These are phyloP conservation scores for Phellopilus nigrolimitatus DNA, from an alignment of 1,284 basidiomycete species.

Conservation along the genomic window DNA sequence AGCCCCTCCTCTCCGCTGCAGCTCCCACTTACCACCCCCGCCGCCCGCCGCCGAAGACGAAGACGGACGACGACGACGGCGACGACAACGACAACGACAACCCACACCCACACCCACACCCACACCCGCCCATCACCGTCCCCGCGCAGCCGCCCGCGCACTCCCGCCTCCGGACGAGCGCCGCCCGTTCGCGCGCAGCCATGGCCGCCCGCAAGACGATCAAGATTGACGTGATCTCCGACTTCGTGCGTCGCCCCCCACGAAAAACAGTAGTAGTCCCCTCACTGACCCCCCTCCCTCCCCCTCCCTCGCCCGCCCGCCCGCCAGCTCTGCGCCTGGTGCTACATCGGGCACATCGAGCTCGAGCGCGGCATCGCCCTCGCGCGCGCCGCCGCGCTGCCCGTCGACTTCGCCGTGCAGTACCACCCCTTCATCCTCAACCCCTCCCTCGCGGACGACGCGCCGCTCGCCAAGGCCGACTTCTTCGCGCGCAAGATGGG, in stretches of 20 bases:
- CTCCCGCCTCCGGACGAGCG: neutral
- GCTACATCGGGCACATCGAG: conserved; percentile 70
- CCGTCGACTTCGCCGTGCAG: conserved; percentile 65
- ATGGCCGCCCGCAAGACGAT: conserved; percentile 4
- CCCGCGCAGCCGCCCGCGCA: no score
- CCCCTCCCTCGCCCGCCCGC: neutral
- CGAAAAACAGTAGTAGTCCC: no score
- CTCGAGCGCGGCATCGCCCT: conserved; percentile 55
- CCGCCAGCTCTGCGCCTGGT: conserved; percentile 62
- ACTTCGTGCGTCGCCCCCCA: conserved; percentile 13
- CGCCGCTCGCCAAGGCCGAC: conserved; percentile 44
- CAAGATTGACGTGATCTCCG: conserved; percentile 12
- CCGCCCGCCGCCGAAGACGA: no score
- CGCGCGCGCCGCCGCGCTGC: conserved; percentile 53
- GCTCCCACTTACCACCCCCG: no score
- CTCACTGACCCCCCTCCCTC: no score
- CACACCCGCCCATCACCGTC: no score
- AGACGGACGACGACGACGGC: no score
- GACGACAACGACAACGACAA: no score
- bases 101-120: no score
- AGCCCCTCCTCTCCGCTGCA: no score
- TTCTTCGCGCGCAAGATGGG: conserved; percentile 55
- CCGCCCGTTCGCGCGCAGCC: no score
- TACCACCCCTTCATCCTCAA: conserved; percentile 72
- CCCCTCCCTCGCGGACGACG: conserved; percentile 40